Base-by-base conservation (phyloP, 805 yeast genomes). In the Starmera caribaea region DNA sequence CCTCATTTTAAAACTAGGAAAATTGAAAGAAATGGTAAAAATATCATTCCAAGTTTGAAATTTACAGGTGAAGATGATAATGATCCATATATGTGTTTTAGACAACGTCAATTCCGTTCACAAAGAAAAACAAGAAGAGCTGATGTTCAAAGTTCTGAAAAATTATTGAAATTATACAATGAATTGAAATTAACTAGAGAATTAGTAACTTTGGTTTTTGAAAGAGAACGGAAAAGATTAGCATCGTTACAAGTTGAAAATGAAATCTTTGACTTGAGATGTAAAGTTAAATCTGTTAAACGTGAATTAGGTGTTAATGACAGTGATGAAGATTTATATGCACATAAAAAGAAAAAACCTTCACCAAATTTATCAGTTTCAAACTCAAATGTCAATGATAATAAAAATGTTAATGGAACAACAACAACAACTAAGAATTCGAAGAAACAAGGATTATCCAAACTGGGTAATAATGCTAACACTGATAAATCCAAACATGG, bases 81-180 rank as follows among this genome's bases (percentile, higher is more conserved):
- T 43, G 97, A 92, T 59, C 97, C 98, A 2, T 92, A 92, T 59
- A 81, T 87, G 32, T 87, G 97, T 65, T 92, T 92, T 68, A 76
- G 98, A 53, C 79, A 96, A 49, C 81, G 98, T 59, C 97, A 89
- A 55, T 81, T 87, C 47, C 77, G 98, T 48, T 97, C 85, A 56
- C 92, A 94, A 27, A 81, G 98, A 59, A 92, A 92, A 59, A 92
- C 98, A 0, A 77, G 98, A 59, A 76, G 97, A 47, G 85, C 96
- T 0, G 98, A 92, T 63, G 74, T 84, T 29, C 84, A 87, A 50
- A 87, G 92, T 49, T 81, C 88, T 12, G 97, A 89, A 59, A 76
- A 89, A 47, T 67, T 92, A 37, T 72, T 92, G 16, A 58, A 74
- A 41, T 65, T 92, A 28, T 85, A 82, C 45, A 71, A 72, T 44